Evolutionary conservation across 2,329 filamentous ascomycete genomes (phyloP).

Genomic region (Neophaeococcomyces aloes): DNA sequence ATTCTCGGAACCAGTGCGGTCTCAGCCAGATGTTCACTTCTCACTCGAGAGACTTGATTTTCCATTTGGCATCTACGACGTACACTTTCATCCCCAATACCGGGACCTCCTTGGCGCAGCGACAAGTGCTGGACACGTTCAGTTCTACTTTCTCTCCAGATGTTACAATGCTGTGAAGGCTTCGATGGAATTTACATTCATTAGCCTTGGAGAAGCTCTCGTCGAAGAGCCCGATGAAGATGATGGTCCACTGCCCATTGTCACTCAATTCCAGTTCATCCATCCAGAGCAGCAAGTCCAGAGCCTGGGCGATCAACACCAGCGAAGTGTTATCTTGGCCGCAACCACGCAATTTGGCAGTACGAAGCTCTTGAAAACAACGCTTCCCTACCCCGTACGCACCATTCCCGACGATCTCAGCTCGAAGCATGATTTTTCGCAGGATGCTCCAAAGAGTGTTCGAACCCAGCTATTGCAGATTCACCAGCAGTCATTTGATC

Average conservation of each 20-base stretch:
- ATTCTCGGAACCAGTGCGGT: slow-evolving; percentile 8
- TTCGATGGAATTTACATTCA: slow-evolving; percentile 30
- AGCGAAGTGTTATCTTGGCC: slow-evolving; percentile 25
- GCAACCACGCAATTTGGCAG: slow-evolving; percentile 32
- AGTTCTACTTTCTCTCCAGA: slow-evolving; percentile 42
- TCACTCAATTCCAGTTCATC: slow-evolving; percentile 20
- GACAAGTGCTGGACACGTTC: slow-evolving; percentile 63
- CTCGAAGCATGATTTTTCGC: slow-evolving; percentile 7
- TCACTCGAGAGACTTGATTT: slow-evolving; percentile 22
- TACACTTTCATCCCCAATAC: slow-evolving; percentile 61
- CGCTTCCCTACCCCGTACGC: slow-evolving; percentile 30
- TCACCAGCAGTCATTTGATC: slow-evolving; percentile 30
- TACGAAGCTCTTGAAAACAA: slow-evolving; percentile 8
- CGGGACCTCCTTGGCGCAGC: slow-evolving; percentile 58
- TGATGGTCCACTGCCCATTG: slow-evolving; percentile 12
- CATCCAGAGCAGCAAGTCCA: neutral
- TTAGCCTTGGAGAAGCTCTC: slow-evolving; percentile 21
- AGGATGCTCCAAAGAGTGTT: slow-evolving; percentile 24
- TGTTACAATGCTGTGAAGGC: slow-evolving; percentile 13
- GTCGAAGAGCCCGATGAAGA: slow-evolving; percentile 10
- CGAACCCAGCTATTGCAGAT: slow-evolving; percentile 10
- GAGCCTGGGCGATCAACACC: neutral
- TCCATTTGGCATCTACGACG: slow-evolving; percentile 64
- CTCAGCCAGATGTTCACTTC: slow-evolving; percentile 10
- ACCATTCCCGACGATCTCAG: slow-evolving; percentile 9